These are phyloP conservation scores for Aureobasidium pullulans DNA, from an alignment of 2,329 filamentous ascomycete genomes.

Conservation along the genomic window DNA sequence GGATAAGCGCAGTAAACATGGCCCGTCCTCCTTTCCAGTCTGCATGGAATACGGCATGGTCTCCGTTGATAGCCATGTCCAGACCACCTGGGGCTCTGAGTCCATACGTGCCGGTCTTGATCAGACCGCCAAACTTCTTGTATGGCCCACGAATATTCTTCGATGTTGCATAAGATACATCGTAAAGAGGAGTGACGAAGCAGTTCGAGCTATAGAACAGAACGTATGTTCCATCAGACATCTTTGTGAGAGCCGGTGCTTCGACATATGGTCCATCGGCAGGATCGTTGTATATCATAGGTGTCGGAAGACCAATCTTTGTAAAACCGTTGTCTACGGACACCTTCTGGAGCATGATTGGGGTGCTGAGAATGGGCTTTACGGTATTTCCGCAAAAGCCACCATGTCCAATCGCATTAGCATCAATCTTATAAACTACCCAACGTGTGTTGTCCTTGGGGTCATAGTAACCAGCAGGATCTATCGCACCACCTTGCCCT, in stretches of 20 bases:
- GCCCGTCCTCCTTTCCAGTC: slow-evolving; percentile 18
- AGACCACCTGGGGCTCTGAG: slow-evolving; percentile 25
- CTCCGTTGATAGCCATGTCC: slow-evolving; percentile 25
- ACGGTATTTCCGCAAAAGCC: slow-evolving; percentile 17
- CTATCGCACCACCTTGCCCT: slow-evolving; percentile 24
- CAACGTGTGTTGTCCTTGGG: slow-evolving; percentile 16
- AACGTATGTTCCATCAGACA: slow-evolving; percentile 17
- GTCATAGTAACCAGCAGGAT: slow-evolving; percentile 23
- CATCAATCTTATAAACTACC: slow-evolving; percentile 20
- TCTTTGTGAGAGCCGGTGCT: slow-evolving; percentile 23
- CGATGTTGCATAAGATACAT: slow-evolving; percentile 18
- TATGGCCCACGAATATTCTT: slow-evolving; percentile 16
- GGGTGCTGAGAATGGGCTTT: slow-evolving; percentile 17
- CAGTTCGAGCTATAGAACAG: slow-evolving; percentile 20
- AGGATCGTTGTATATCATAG: slow-evolving; percentile 23
- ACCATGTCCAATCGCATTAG: slow-evolving; percentile 18
- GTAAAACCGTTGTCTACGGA: slow-evolving; percentile 19
- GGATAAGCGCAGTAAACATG: slow-evolving; percentile 16
- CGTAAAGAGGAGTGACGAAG: slow-evolving; percentile 16
- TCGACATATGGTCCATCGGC: slow-evolving; percentile 27
- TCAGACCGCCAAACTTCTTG: slow-evolving; percentile 22
- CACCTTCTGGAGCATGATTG: slow-evolving; percentile 19
- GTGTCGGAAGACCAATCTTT: slow-evolving; percentile 17
- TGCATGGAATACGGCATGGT: slow-evolving; percentile 27
- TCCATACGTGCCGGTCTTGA: slow-evolving; percentile 21